Evolutionary conservation across 768 basidiomycete species (phyloP).

Genomic region (Tricholoma furcatifolium): DNA sequence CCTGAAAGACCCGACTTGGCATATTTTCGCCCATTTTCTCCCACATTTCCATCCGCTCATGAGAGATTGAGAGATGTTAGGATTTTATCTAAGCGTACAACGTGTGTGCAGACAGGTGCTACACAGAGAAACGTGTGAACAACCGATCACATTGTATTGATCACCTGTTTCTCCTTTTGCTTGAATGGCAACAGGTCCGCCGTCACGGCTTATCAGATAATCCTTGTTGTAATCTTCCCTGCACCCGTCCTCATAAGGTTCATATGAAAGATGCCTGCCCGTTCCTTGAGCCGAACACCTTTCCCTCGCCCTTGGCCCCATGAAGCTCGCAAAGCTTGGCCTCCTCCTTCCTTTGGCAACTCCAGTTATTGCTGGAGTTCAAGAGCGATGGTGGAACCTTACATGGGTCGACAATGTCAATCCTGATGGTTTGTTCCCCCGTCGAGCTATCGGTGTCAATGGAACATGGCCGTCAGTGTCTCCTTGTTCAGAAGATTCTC

Average conservation of each 20-base stretch:
- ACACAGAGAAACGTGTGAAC: no score
- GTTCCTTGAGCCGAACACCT: background rate
- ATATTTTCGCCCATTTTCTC: no score
- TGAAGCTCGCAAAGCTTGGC: constrained; percentile 19
- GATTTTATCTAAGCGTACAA: no score
- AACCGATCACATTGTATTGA: no score
- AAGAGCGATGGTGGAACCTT: constrained; percentile 89
- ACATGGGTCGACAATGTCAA: constrained; percentile 77
- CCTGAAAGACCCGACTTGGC: no score
- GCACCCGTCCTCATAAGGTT: constrained; percentile 6
- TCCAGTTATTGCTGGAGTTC: constrained; percentile 57
- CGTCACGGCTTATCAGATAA: constrained; percentile 15
- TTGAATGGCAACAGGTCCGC: no score
- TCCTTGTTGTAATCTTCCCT: background rate
- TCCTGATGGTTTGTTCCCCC: constrained; percentile 79
- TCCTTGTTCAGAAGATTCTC: background rate
- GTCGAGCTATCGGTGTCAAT: constrained; percentile 86
- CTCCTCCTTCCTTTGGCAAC: constrained; percentile 31
- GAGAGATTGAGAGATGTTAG: no score
- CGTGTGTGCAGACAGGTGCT: no score
- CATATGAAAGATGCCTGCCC: background rate
- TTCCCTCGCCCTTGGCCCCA: constrained; percentile 13
- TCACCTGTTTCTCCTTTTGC: no score
- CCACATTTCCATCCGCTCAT: no score
- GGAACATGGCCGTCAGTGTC: constrained; percentile 86